A percentile compares a stretch with the other conserved stretches of the same genome.
These are phyloP conservation scores for Vicia villosa DNA, from an alignment of 306 rosid genomes.

Conservation along the genomic window DNA sequence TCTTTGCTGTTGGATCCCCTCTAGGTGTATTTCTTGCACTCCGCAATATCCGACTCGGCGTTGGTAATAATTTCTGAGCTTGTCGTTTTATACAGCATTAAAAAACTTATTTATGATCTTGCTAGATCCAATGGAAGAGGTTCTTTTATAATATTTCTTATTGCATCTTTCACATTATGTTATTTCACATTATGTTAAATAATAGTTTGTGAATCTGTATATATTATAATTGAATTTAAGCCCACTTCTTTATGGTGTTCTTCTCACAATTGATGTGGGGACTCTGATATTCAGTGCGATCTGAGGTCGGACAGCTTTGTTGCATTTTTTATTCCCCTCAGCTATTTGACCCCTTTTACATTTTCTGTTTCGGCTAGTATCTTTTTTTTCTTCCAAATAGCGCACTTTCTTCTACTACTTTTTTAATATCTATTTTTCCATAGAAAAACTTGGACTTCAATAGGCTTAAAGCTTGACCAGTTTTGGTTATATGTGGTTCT, in stretches of 20 bases:
- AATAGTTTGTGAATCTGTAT: slow-evolving; percentile 7
- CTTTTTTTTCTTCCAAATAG: neutral
- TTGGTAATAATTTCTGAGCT: slow-evolving; percentile 55
- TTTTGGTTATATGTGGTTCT: neutral
- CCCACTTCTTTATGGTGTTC: slow-evolving; percentile 3
- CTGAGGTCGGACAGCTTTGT: slow-evolving; percentile 1
- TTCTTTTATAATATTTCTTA: neutral
- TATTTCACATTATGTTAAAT: slow-evolving; percentile 2
- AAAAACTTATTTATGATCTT: slow-evolving; percentile 17
- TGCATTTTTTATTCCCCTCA: slow-evolving; percentile 3
- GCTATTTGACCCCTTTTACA: neutral
- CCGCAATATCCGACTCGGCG: slow-evolving; percentile 87
- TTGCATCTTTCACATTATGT: neutral
- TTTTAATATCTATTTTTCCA: neutral
- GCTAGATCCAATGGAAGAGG: slow-evolving; percentile 29
- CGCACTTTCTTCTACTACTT: slow-evolving; percentile 10
- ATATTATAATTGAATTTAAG: slow-evolving; percentile 1
- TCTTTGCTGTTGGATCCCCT: slow-evolving; percentile 99
- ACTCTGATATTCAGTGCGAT: neutral
- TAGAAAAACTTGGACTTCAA: neutral
- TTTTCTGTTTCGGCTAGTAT: neutral
- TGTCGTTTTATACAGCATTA: slow-evolving; percentile 22
- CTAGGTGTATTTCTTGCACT: slow-evolving; percentile 97
- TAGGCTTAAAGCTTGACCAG: neutral
- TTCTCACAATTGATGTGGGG: slow-evolving; percentile 7